phyloP scores from a whole-genome alignment of 1,139 yeast genomes.

The Magnusiomyces tetraspermus region DNA sequence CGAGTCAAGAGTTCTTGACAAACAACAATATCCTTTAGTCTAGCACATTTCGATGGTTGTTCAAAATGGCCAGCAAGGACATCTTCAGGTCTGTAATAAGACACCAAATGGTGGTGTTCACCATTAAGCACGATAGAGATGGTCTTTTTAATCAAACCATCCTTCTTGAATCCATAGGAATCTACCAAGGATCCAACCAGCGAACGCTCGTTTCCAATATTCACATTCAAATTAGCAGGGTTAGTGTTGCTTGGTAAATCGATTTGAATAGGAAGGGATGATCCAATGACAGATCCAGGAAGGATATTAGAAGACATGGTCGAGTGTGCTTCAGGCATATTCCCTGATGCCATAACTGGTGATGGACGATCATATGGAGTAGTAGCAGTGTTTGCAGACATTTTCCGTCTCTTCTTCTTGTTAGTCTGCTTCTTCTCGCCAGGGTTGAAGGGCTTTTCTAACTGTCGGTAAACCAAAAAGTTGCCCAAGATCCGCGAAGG shows the following conservation, averaged over 20 bases:
- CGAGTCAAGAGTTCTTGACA: slow-evolving; percentile 52
- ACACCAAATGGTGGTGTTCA: slow-evolving; percentile 53
- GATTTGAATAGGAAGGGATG: slow-evolving; percentile 13
- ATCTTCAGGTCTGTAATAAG: slow-evolving; percentile 70
- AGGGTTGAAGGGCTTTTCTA: slow-evolving; percentile 47
- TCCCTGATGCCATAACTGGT: no score
- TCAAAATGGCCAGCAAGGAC: slow-evolving; percentile 48
- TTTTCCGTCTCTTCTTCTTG: slow-evolving; percentile 21
- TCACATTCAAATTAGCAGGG: not conserved
- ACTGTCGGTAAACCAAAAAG: slow-evolving; percentile 71
- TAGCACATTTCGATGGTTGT: slow-evolving; percentile 49
- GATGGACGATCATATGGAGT: not conserved
- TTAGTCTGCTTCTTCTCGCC: slow-evolving; percentile 34
- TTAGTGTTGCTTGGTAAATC: slow-evolving; percentile 8
- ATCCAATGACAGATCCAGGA: slow-evolving; percentile 10
- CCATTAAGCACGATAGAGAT: slow-evolving; percentile 47
- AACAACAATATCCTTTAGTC: slow-evolving; percentile 44
- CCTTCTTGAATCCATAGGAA: slow-evolving; percentile 59
- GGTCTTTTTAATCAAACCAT: slow-evolving; percentile 77
- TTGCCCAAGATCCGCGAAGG: slow-evolving; percentile 81
- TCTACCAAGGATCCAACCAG: slow-evolving; percentile 50
- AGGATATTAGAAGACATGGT: no score
- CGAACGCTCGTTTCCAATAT: slow-evolving; percentile 25
- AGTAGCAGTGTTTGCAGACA: not conserved
- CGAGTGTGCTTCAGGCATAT: no score